phyloP scores from a whole-genome alignment of 164 flowering plant species.

The Aristolochia contorta region DNA sequence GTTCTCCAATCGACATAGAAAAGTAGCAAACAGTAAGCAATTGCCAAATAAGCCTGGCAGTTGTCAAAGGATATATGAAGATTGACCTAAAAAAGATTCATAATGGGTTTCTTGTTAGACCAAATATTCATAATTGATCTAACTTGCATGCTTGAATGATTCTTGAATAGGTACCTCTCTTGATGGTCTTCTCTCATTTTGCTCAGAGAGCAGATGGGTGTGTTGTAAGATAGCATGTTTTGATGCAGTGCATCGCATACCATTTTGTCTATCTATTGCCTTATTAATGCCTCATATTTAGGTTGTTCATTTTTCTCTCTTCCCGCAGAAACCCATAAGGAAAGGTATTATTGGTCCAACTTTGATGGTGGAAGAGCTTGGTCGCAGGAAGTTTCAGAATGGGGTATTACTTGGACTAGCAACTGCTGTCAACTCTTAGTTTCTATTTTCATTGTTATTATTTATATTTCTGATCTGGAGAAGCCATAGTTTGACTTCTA shows the following conservation, averaged over 20 bases:
- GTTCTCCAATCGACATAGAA: too few relatives aligned
- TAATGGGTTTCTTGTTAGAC: not conserved
- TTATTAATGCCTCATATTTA: too few relatives aligned
- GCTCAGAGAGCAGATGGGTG: not conserved
- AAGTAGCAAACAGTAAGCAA: too few relatives aligned
- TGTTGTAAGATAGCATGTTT: not conserved
- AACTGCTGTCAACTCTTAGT: too few relatives aligned
- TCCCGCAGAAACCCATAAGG: conserved; percentile 76
- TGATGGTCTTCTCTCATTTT: not conserved
- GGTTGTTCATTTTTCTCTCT: too few relatives aligned
- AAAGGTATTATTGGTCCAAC: conserved; percentile 70
- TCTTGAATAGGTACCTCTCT: not conserved
- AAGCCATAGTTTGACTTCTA: too few relatives aligned
- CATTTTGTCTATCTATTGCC: not conserved
- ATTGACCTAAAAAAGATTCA: not conserved
- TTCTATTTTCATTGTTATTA: too few relatives aligned
- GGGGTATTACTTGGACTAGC: conserved; percentile 36
- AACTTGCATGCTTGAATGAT: too few relatives aligned
- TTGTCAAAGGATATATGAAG: not conserved
- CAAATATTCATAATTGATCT: too few relatives aligned
- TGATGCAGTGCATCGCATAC: not conserved
- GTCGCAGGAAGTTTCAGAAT: conserved; percentile 60
- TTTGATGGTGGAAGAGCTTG: conserved; percentile 83
- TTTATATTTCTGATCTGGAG: too few relatives aligned
- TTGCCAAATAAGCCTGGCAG: not conserved